Conservation (phyloP, 2,329 filamentous ascomycete species). For the Tricladium varicosporioides region DNA sequence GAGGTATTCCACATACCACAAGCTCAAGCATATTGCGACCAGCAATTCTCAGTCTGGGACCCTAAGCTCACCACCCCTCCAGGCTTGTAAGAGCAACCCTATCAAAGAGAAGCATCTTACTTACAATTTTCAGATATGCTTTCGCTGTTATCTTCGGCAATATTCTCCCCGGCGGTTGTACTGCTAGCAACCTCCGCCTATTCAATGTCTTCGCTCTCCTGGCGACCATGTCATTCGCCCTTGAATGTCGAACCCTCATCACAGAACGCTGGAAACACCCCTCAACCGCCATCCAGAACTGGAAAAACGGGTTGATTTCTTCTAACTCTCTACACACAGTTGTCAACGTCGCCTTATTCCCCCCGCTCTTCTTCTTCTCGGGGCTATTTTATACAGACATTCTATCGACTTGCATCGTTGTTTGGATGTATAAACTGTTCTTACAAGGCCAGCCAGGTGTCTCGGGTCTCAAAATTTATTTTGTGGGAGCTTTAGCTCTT, state of each 20-base stretch:
- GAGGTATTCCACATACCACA: conserved; percentile 90
- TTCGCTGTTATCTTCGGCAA: conserved; percentile 43
- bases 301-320: conserved; percentile 4
- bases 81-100: conserved; percentile 36
- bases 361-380: conserved; percentile 93
- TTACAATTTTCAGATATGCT: conserved; percentile 43
- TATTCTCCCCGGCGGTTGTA: conserved; percentile 36
- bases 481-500: conserved; percentile 64
- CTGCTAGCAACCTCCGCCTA: conserved; percentile 44
- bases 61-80: conserved; percentile 97
- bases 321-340: conserved; percentile 53
- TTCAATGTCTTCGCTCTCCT: conserved; percentile 48
- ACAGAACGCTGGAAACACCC: conserved; percentile 7
- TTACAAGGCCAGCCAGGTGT: conserved; percentile 36
- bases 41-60: conserved; percentile 79
- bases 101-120: neutral
- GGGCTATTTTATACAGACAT: conserved; percentile 95
- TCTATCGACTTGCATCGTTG: conserved; percentile 72
- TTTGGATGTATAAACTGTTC: conserved; percentile 64
- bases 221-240: conserved; percentile 36
- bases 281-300: neutral
- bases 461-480: conserved; percentile 35
- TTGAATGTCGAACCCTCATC: conserved; percentile 27
- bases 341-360: conserved; percentile 81
- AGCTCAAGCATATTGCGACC: conserved; percentile 80